Evolutionary conservation across 1,284 basidiomycete genomes (phyloP).

Genomic region (Calocybe gambosa): DNA sequence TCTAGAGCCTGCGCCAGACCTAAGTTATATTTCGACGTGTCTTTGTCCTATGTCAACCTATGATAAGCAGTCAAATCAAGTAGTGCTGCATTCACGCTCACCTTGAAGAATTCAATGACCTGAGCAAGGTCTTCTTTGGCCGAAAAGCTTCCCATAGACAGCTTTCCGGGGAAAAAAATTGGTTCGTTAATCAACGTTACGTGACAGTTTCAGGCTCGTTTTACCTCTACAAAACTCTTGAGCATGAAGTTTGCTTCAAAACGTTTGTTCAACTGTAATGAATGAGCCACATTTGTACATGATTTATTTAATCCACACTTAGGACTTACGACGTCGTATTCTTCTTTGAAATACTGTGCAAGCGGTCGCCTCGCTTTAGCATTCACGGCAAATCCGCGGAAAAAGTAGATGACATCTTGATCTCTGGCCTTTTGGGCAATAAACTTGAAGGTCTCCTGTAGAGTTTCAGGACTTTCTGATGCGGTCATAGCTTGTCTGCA

Average conservation of each 20-base stretch:
- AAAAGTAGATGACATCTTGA: slow-evolving; percentile 61
- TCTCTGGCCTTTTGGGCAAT: slow-evolving; percentile 53
- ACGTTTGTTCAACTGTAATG: slow-evolving; percentile 57
- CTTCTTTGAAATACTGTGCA: slow-evolving; percentile 36
- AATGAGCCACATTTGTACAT: slow-evolving; percentile 1
- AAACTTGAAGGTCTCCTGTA: slow-evolving; percentile 55
- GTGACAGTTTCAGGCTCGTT: slow-evolving; percentile 16
- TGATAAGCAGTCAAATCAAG: slow-evolving; percentile 7
- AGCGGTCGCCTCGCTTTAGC: slow-evolving; percentile 35
- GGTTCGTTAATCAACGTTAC: slow-evolving; percentile 1
- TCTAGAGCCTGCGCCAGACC: slow-evolving; percentile 64
- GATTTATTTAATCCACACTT: background rate
- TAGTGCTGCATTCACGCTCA: slow-evolving; percentile 16
- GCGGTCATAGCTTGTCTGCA: slow-evolving; percentile 36
- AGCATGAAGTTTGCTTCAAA: slow-evolving; percentile 67
- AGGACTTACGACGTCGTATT: slow-evolving; percentile 56
- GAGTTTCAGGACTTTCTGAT: slow-evolving; percentile 38
- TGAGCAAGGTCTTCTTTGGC: slow-evolving; percentile 64
- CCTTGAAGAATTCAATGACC: slow-evolving; percentile 67
- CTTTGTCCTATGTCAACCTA: slow-evolving; percentile 41
- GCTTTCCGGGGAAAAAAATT: no score
- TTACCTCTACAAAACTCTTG: slow-evolving; percentile 43
- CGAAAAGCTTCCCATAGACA: slow-evolving; percentile 57
- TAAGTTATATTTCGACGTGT: slow-evolving; percentile 59
- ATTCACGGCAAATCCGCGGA: slow-evolving; percentile 40